phyloP scores from a whole-genome alignment of 78 protist genomes.

The Emiliania huxleyi region DNA sequence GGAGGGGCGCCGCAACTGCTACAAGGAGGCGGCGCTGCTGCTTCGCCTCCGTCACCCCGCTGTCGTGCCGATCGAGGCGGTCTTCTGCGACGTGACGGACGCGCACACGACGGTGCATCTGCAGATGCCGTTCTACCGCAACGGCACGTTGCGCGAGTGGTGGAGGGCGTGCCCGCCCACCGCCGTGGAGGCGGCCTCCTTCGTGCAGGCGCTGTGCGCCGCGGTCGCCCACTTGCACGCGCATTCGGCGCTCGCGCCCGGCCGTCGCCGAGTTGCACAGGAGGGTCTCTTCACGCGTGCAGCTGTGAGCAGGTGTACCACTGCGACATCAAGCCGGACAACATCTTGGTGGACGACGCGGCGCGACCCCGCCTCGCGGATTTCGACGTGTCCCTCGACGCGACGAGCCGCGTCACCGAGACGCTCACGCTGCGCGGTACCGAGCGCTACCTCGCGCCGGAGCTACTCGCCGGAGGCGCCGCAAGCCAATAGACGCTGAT shows the following conservation, averaged over 20 bases:
- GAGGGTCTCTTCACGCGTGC: too few relatives aligned
- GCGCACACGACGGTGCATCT: neutral
- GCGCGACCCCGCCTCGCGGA: neutral
- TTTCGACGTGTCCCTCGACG: neutral
- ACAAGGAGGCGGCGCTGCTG: neutral
- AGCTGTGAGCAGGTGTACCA: too few relatives aligned
- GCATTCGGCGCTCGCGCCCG: neutral
- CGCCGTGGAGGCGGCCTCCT: neutral
- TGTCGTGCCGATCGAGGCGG: neutral
- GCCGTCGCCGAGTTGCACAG: too few relatives aligned
- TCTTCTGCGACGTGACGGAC: neutral
- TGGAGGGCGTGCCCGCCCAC: neutral
- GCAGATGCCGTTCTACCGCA: neutral
- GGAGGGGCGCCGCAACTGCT: neutral
- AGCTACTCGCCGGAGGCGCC: neutral
- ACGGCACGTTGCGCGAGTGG: neutral
- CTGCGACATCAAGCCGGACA: neutral
- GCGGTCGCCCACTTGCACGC: neutral
- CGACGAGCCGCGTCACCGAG: neutral
- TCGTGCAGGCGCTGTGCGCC: neutral
- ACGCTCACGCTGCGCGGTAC: neutral
- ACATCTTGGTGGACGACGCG: neutral
- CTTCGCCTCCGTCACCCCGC: neutral
- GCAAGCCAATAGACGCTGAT: too few relatives aligned
- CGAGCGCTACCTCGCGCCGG: neutral